Percentiles rank a stretch among this genome's conserved stretches.
phyloP scores from a whole-genome alignment of 768 basidiomycete genomes.

The Boletus rufocinnamomeus region DNA sequence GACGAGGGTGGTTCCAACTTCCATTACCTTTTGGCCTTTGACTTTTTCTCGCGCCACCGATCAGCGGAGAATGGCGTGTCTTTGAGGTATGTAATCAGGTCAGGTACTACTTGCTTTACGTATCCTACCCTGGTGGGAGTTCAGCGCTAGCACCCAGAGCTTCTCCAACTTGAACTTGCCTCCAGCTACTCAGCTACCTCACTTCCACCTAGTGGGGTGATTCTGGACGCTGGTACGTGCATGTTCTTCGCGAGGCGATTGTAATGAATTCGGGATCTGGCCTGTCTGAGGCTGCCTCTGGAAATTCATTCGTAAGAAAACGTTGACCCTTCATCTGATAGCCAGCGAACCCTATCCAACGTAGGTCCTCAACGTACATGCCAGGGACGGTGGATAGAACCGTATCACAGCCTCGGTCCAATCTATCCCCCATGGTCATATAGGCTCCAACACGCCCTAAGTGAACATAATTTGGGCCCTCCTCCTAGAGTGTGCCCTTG shows the following conservation, averaged over 20 bases:
- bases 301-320: neutral
- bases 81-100: neutral
- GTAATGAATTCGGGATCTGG: neutral
- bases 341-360: neutral
- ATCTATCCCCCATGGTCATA: neutral
- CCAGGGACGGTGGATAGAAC: neutral
- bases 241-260: neutral
- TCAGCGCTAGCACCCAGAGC: no score
- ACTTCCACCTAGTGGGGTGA: neutral
- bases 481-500: neutral
- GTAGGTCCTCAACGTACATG: neutral
- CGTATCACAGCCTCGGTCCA: neutral
- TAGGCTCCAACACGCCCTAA: neutral
- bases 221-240: neutral
- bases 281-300: neutral
- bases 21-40: conserved; percentile 23
- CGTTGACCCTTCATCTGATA: neutral
- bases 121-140: neutral
- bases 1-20: conserved; percentile 12
- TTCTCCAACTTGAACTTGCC: no score
- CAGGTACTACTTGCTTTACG: neutral
- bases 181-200: neutral
- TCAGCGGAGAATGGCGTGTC: no score
- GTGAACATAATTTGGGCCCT: neutral
- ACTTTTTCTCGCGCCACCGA: conserved; percentile 24